Evolutionary conservation across 495 filamentous ascomycete genomes (phyloP), one percentile per base, ranked within the genome.

Genomic region (Tetracladium setigerum): DNA sequence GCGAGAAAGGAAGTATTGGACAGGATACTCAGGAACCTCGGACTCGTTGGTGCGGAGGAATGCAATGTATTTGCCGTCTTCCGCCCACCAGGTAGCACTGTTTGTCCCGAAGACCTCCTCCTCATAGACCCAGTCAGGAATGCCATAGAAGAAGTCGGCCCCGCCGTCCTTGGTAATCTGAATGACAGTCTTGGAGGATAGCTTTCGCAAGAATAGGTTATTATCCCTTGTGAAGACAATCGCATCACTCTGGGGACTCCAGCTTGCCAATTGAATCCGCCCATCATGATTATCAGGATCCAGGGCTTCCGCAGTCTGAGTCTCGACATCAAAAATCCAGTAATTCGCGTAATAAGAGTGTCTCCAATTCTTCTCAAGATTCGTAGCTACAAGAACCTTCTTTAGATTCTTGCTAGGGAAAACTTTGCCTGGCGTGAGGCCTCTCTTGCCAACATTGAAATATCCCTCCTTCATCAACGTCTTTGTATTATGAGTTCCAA

Each of bases 81-180:
- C 74, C 15, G 87, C 89, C 88, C 87, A 97, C 92, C 92, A 97
- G 0, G 90, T 90, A 6, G 83, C 94, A 41, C 76, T 89, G 54
- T 87, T 85, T 2, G 79, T 81, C 1, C 67, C 52, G 53, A 97
- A 85, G 5, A 98, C 90, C 64, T 98, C 92, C 60, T 98, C 92
- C 60, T 98, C 92, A 55, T 96, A 98, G 0, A 98, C 92, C 92
- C 92, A 98, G 64, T 98, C 92, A 0, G 92, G 92, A n/a, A 95
- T 80, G 16, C 92, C 92, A 56, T 97, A 94, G 70, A 98, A 97
- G 13, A 92, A 76, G 49, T 97, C 78, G 2, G 72, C 64, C 0
- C 90, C 85, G 33, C 92, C 92, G 62, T 97, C 89, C 50, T 69
- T 82, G 12, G 92, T 98, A 49, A 98, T 83, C 49, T 81, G 79